phyloP scores from a whole-genome alignment of 345 rosid species.

The Linum lewisii region DNA sequence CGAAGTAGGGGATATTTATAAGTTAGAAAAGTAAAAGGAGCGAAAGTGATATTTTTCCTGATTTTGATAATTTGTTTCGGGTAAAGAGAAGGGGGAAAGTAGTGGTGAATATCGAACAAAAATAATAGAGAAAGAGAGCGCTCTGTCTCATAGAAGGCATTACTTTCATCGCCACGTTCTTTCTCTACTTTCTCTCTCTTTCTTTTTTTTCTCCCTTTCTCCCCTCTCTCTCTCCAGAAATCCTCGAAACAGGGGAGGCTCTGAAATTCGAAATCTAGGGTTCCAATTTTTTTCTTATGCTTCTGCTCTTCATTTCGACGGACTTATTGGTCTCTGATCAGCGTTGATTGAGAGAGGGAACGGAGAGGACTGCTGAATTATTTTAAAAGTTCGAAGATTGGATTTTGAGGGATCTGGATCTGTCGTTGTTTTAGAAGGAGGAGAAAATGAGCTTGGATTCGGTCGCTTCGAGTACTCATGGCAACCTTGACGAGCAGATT shows the following conservation, averaged over 20 bases:
- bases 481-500: conserved; percentile 49
- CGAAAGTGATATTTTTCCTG: no score
- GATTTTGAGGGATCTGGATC: conserved; percentile 18
- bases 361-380: background rate
- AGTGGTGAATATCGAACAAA: conserved; percentile 7
- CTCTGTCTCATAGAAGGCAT: conserved; percentile 1
- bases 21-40: no score
- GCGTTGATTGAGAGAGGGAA: background rate
- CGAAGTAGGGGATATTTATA: no score
- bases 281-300: conserved; percentile 8
- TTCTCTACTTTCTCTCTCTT: background rate
- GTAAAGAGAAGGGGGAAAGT: background rate
- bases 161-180: conserved; percentile 19
- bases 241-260: background rate
- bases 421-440: conserved; percentile 1
- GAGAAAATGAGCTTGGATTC: conserved; percentile 35
- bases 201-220: background rate
- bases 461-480: conserved; percentile 32
- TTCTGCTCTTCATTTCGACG: background rate
- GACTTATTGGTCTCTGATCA: background rate
- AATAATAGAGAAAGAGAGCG: background rate
- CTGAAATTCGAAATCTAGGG: conserved; percentile 15
- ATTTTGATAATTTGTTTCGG: background rate
- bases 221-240: background rate
- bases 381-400: no score